Percentiles rank a stretch among this genome's conserved stretches.
phyloP scores from a whole-genome alignment of 148 eudicot species.

The Diospyros kaki region DNA sequence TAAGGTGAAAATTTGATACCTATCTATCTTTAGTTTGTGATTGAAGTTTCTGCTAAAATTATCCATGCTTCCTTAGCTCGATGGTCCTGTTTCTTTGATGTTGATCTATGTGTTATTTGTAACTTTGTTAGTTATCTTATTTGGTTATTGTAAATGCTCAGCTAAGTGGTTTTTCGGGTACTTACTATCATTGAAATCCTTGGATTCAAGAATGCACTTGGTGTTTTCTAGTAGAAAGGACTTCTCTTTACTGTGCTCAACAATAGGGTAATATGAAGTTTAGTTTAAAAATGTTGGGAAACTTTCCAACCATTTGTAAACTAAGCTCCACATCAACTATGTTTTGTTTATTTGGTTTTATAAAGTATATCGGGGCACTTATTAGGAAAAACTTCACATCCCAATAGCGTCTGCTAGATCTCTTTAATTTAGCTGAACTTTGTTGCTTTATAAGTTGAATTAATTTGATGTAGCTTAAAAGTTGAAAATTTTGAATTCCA shows the following conservation, averaged over 20 bases:
- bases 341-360: neutral
- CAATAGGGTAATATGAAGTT: neutral
- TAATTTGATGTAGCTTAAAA: neutral
- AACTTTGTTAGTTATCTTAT: neutral
- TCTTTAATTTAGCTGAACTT: neutral
- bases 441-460: neutral
- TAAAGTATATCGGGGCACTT: neutral
- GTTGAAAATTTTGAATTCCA: neutral
- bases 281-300: neutral
- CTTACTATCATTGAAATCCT: neutral
- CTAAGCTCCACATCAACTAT: no score
- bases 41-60: neutral
- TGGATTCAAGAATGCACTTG: neutral
- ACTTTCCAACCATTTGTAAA: no score
- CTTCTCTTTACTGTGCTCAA: neutral
- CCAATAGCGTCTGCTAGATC: neutral
- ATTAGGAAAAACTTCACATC: neutral
- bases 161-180: slow-evolving; percentile 1
- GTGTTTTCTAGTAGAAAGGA: neutral
- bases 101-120: no score
- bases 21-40: no score
- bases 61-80: neutral
- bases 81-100: neutral
- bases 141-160: neutral
- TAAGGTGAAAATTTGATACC: slow-evolving; percentile 49